phyloP scores from a whole-genome alignment of 192 early-diverging fungal genomes.

The Chytriomyces confervae region DNA sequence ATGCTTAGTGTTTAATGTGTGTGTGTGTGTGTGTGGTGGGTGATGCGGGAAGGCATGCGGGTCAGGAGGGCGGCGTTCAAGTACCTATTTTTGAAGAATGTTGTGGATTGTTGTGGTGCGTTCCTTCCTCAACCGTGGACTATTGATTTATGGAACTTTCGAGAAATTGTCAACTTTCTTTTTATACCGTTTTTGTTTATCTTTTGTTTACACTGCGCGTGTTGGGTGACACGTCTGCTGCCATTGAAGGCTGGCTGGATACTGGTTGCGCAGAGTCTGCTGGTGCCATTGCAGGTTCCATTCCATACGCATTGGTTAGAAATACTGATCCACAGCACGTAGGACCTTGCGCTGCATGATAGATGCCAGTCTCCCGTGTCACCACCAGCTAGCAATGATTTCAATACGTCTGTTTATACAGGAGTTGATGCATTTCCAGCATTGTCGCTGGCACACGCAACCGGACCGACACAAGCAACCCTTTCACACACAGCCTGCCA shows the following conservation, averaged over 20 bases:
- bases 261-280: not conserved
- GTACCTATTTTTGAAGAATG: slow-evolving; percentile 4
- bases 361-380: too few relatives aligned
- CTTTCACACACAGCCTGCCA: too few relatives aligned
- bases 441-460: too few relatives aligned
- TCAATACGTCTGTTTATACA: too few relatives aligned
- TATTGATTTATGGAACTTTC: not conserved
- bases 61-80: not conserved
- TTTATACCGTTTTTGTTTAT: not conserved
- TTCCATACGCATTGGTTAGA: not conserved
- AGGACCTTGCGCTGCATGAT: not conserved
- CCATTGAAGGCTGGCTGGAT: not conserved
- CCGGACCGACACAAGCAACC: too few relatives aligned
- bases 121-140: not conserved
- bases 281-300: not conserved
- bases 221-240: not conserved
- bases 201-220: not conserved
- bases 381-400: too few relatives aligned
- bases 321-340: not conserved
- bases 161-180: not conserved
- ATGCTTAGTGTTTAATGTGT: not conserved
- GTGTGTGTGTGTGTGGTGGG: not conserved
- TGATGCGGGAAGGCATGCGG: not conserved
- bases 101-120: not conserved
- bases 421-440: too few relatives aligned